These are phyloP conservation scores for Ehretia macrophylla DNA, from an alignment of 257 asterid genomes.

Conservation along the genomic window DNA sequence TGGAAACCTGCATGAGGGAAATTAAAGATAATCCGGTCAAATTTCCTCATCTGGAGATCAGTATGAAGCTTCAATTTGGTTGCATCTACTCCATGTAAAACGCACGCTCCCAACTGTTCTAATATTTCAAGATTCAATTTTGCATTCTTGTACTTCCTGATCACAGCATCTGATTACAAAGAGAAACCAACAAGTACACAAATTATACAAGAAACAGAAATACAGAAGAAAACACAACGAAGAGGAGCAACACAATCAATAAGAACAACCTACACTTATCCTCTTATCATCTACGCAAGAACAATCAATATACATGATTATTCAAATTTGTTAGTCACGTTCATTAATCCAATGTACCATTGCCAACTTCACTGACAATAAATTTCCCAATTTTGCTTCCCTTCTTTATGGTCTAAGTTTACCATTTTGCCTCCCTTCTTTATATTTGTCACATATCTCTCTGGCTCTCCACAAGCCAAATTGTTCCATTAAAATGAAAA, in stretches of 20 bases:
- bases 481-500: too few relatives aligned
- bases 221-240: not conserved
- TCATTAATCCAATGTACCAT: too few relatives aligned
- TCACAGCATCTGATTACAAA: constrained; percentile 33
- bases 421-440: too few relatives aligned
- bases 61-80: constrained; percentile 29
- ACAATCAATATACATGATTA: too few relatives aligned
- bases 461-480: too few relatives aligned
- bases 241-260: not conserved
- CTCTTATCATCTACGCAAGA: too few relatives aligned
- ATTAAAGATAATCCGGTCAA: constrained; percentile 56
- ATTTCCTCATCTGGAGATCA: constrained; percentile 27
- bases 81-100: constrained; percentile 56
- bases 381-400: too few relatives aligned
- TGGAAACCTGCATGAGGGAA: constrained; percentile 77
- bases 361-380: too few relatives aligned
- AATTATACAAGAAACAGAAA: not conserved
- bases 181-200: not conserved
- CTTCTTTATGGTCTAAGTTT: too few relatives aligned
- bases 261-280: too few relatives aligned
- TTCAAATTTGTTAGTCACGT: too few relatives aligned
- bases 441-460: too few relatives aligned
- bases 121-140: constrained; percentile 25
- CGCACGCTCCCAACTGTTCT: constrained; percentile 33
- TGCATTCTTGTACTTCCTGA: constrained; percentile 46